Conservation (phyloP, 2,329 filamentous ascomycete genomes). For the Pseudocercospora musae region DNA sequence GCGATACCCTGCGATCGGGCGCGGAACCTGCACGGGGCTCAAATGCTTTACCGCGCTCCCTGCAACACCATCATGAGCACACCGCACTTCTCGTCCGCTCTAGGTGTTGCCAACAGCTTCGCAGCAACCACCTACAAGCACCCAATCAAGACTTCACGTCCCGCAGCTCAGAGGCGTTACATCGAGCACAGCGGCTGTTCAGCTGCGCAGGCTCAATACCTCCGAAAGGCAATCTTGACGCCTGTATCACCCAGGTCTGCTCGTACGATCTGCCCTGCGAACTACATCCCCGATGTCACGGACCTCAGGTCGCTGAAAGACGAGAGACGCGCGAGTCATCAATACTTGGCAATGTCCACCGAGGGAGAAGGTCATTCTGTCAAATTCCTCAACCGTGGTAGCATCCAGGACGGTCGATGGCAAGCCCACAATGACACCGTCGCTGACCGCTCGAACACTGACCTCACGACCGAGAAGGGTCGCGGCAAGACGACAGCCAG, state of each 20-base stretch:
- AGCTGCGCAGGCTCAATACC: background rate
- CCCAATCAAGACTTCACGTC: background rate
- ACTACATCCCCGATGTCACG: too few species aligned
- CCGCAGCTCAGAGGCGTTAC: background rate
- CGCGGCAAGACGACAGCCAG: background rate
- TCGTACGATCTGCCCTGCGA: too few species aligned
- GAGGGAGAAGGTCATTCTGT: background rate
- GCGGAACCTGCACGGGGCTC: too few species aligned
- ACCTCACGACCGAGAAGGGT: background rate
- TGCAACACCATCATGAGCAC: background rate
- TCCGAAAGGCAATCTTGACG: background rate
- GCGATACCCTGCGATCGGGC: too few species aligned
- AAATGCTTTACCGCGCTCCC: too few species aligned
- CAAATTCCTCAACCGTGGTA: slow-evolving; percentile 14
- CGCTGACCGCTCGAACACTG: slow-evolving; percentile 11
- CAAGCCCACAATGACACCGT: background rate
- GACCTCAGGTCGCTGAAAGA: too few species aligned
- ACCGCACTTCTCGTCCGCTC: too few species aligned
- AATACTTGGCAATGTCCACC: too few species aligned
- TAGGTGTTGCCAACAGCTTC: background rate
- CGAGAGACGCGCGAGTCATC: background rate
- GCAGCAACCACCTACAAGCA: background rate
- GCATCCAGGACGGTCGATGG: slow-evolving; percentile 11
- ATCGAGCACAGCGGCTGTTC: background rate
- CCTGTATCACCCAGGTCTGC: background rate